Conservation (phyloP, 2,329 filamentous ascomycete genomes). For the Colletotrichum siamense region DNA sequence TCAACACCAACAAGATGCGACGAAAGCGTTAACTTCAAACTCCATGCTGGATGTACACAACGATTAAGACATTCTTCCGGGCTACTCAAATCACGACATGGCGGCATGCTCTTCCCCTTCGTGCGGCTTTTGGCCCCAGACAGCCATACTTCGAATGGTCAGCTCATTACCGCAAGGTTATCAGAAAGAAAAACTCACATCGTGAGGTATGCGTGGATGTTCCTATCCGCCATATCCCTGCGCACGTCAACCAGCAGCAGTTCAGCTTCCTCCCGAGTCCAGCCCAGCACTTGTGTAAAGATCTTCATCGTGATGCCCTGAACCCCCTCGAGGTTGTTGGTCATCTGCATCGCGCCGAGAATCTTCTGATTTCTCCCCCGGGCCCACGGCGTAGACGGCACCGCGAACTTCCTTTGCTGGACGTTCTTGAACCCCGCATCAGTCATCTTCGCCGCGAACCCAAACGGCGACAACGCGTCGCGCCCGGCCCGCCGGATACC, state of each 20-base stretch:
- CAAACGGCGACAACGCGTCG: conserved; percentile 38
- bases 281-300: conserved; percentile 34
- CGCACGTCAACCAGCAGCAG: conserved; percentile 34
- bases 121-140: conserved; percentile 8
- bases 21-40: neutral
- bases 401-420: conserved; percentile 30
- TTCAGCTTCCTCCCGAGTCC: conserved; percentile 35
- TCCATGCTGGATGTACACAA: neutral
- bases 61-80: neutral
- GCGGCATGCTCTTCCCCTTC: neutral
- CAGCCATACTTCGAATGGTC: neutral
- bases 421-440: conserved; percentile 41
- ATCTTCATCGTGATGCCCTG: conserved; percentile 36
- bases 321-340: conserved; percentile 35
- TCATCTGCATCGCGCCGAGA: conserved; percentile 39
- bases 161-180: neutral
- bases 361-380: conserved; percentile 39
- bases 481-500: conserved; percentile 42
- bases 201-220: conserved; percentile 36
- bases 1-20: neutral
- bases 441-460: conserved; percentile 40
- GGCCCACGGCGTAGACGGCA: conserved; percentile 41
- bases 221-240: conserved; percentile 31
- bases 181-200: conserved; percentile 24
- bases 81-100: neutral